Evolutionary conservation across 768 basidiomycete species (phyloP), one percentile per base, ranked within the genome.

Genomic region (Nidularia sp.): DNA sequence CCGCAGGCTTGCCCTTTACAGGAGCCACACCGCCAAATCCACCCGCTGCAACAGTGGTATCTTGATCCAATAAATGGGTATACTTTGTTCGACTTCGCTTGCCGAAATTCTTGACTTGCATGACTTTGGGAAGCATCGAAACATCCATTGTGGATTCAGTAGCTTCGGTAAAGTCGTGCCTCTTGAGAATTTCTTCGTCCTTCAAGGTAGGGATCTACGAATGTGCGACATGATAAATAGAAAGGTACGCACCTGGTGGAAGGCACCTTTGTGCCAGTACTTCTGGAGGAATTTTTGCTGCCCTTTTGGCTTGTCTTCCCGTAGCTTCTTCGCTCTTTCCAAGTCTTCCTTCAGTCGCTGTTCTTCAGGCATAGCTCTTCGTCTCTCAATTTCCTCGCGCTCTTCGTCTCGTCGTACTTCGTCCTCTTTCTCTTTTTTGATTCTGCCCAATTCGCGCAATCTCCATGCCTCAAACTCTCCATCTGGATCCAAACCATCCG

Each of bases 231-330:
- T 22, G 53, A 51, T 49, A 53, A 13, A 52, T 42, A 45, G 15
- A 10, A 8, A 52, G 31, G 34, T 54, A 41, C 8, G 62, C 60
- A 90, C 94, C 81, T 95, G 92, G 67, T 97, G 93, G 77, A 98
- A 99, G 54, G 96, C 97, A 60, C 97, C 97, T 70, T 96, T 98
- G 75, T 99, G 97, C 85, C 93, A 98, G 66, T 97, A 99, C 70
- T 97, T 98, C 67, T 98, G 94, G 56, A 98, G 68, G 71, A 98
- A 98, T 63, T 85, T 90, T 65, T 93, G 90, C 56, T 90, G 80
- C 2, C 91, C 93, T 64, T 97, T 90, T 1, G 91, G 90, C 69
- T 95, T 96, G 50, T 90, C 91, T 50, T 87, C 86, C 51, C 97
- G 78, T 33, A 81, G 71, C 66, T 90, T 85, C 53, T 92, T 79